Evolutionary conservation across 208 protist genomes (phyloP).

Genomic region (Leishmania aethiopica): DNA sequence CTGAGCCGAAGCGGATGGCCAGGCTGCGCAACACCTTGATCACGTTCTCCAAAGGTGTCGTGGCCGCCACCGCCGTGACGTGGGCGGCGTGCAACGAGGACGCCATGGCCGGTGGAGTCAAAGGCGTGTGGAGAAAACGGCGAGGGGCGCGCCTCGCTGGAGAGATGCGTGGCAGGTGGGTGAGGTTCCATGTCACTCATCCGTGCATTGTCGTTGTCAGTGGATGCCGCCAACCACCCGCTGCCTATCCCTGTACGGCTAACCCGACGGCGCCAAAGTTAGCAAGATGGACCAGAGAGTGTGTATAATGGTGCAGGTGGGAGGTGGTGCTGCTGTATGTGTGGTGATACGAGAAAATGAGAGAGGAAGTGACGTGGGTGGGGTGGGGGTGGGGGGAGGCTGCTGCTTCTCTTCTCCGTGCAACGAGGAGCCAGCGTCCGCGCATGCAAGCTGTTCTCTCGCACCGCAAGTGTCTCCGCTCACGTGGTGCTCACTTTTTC

Average conservation of each 20-base stretch:
- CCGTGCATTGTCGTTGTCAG: not conserved
- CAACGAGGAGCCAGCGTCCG: not conserved
- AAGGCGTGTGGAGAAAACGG: not conserved
- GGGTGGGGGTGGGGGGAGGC: not conserved
- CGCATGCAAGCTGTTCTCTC: not conserved
- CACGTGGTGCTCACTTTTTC: not conserved
- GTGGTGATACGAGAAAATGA: not conserved
- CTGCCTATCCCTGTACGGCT: too few relatives aligned
- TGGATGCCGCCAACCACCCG: not conserved
- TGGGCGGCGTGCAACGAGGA: not conserved
- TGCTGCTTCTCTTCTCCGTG: not conserved
- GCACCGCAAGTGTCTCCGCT: not conserved
- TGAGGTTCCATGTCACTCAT: not conserved
- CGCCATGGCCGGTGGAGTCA: not conserved
- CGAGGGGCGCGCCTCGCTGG: not conserved
- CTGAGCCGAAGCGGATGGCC: conserved; percentile 26
- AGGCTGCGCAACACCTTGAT: not conserved
- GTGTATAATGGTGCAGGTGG: not conserved
- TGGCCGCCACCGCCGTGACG: not conserved
- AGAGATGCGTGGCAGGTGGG: not conserved
- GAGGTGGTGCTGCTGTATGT: not conserved
- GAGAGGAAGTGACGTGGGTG: not conserved
- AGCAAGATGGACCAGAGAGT: not conserved
- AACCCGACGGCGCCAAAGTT: not conserved
- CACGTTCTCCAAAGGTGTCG: not conserved